Evolutionary conservation across 495 filamentous ascomycete genomes (phyloP), one percentile per base, ranked within the genome.

Genomic region (Durotheca rogersii): DNA sequence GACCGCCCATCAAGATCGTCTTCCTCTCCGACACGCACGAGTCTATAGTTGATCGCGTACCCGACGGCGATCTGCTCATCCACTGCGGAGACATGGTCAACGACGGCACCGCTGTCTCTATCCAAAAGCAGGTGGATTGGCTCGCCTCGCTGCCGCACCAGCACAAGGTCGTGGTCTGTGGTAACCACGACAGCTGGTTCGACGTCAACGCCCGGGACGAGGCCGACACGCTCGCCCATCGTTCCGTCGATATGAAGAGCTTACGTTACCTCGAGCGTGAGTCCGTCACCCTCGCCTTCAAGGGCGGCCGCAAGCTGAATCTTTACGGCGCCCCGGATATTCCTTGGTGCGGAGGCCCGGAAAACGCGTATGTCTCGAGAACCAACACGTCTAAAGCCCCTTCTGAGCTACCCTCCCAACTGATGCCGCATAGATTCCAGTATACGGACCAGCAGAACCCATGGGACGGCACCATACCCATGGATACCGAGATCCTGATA

Each of bases 21-120:
- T 95, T 87, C 62, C 83, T 97, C 29, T 93, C 89, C 1, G 92
- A 97, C 67, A 96, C 92, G 6, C 92, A 97, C 64, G 80, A 76
- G 11, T 68, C 78, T 17, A 75, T 57, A 3, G 81, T 81, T 18
- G 54, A 60, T 1, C 63, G 79, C 17, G 68, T 95, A 0, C 89
- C 90, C 0, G 67, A 80, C 16, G 92, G 90, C 15, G 93, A 96
- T 56, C 71, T 96, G 18, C 74, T 97, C 6, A 87, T 97, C 37
- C 92, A 96, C 60, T 88, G 89, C 7, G 92, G 92, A 6, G 92
- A 97, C 66, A 68, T 96, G 49, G 81, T 81, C 38, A 86, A 88
- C 45, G 76, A 74, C 25, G 93, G 92, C 40, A 86, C 79, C 12
- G 72, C 77, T 3, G 72, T 74, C 7, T 84, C 88, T 39, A 84